Evolutionary conservation across 805 yeast species (phyloP).

Genomic region (Suhomyces sp.): DNA sequence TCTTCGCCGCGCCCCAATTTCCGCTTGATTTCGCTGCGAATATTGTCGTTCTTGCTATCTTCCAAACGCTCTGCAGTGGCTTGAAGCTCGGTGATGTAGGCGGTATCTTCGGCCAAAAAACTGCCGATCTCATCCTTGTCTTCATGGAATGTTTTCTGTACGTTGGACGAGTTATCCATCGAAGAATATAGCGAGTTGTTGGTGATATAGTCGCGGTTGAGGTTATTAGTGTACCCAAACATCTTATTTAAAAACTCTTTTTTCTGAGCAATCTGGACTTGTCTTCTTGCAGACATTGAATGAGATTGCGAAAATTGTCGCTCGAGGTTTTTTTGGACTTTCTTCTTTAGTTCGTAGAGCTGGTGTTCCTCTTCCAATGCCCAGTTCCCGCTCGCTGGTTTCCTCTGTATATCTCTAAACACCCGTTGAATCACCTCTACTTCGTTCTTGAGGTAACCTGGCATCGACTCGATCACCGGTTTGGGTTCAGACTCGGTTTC

Average conservation of each 20-base stretch:
- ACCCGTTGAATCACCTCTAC: slow-evolving; percentile 17
- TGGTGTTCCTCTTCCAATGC: slow-evolving; percentile 9
- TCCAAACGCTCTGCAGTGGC: slow-evolving; percentile 21
- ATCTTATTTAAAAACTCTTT: slow-evolving; percentile 36
- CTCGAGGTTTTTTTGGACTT: slow-evolving; percentile 29
- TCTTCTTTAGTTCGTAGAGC: slow-evolving; percentile 12
- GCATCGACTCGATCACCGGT: slow-evolving; percentile 20
- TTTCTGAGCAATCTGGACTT: slow-evolving; percentile 39
- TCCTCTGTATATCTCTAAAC: slow-evolving; percentile 4
- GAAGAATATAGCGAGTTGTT: slow-evolving; percentile 40
- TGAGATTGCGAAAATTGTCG: slow-evolving; percentile 31
- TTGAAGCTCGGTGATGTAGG: slow-evolving; percentile 21
- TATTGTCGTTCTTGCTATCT: slow-evolving; percentile 7
- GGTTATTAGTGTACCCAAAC: slow-evolving; percentile 37
- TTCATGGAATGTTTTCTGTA: slow-evolving; percentile 39
- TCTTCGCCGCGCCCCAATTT: slow-evolving; percentile 1
- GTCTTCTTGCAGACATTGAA: slow-evolving; percentile 34
- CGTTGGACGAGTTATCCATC: slow-evolving; percentile 33
- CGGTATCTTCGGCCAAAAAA: slow-evolving; percentile 33
- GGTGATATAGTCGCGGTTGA: slow-evolving; percentile 40
- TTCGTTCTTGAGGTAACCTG: slow-evolving; percentile 40
- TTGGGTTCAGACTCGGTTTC: slow-evolving; percentile 13
- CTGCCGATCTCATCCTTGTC: slow-evolving; percentile 39
- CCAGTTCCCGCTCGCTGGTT: not conserved
- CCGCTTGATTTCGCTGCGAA: slow-evolving; percentile 6